Conservation (phyloP, 129 eudicot species). For the Smallanthus sonchifolius region DNA sequence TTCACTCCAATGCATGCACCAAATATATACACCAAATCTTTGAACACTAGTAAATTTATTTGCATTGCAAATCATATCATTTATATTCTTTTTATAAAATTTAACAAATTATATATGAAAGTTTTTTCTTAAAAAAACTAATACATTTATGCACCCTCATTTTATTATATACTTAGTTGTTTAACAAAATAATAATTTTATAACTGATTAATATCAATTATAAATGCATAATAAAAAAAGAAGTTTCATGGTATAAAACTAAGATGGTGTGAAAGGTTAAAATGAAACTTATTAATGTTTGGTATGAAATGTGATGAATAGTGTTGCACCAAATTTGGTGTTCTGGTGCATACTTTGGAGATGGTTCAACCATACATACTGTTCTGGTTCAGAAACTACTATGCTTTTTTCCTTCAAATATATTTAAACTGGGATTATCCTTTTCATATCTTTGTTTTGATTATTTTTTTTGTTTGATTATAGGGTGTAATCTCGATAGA, state of each 20-base stretch:
- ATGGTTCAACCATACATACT: not conserved
- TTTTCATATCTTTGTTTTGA: not conserved
- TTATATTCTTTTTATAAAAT: not conserved
- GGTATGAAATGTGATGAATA: too few species aligned
- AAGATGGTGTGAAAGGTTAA: too few species aligned
- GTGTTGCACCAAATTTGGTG: too few species aligned
- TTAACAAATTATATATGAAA: not conserved
- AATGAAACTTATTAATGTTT: too few species aligned
- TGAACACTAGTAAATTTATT: not conserved
- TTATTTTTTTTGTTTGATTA: constrained; percentile 9
- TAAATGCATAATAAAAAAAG: not conserved
- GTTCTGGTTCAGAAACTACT: not conserved
- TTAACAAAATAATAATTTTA: not conserved
- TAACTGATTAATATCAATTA: not conserved
- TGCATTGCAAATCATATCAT: not conserved
- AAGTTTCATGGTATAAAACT: not conserved
- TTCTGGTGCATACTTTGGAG: too few species aligned
- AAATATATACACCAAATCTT: not conserved
- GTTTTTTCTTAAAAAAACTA: too few species aligned
- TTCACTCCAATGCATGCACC: not conserved
- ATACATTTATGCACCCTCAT: not conserved
- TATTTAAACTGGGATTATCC: not conserved
- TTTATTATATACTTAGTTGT: not conserved
- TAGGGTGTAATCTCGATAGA: constrained; percentile 49
- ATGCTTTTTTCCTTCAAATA: not conserved